Conservation (phyloP, 768 basidiomycete species). For the Boletus fagicola region DNA sequence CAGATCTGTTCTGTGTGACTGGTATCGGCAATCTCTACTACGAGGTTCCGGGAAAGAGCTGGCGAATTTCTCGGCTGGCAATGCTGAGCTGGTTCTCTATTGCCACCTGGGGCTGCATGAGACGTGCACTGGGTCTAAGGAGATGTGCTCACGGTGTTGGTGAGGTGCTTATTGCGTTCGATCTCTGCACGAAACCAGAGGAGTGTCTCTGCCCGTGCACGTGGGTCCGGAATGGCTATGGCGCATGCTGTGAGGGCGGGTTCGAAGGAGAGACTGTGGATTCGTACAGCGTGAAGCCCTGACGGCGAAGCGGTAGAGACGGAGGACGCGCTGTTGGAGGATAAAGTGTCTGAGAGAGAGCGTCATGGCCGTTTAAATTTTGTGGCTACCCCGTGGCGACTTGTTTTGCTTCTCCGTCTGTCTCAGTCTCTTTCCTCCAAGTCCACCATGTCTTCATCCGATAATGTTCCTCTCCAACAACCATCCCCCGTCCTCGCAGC, state of each 20-base stretch:
- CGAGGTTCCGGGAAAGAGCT: constrained; percentile 42
- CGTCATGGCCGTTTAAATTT: constrained; percentile 13
- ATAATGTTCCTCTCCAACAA: constrained; percentile 19
- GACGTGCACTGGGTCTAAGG: background rate
- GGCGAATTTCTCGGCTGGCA: constrained; percentile 58
- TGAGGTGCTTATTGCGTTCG: constrained; percentile 56
- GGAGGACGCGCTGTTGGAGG: constrained; percentile 57
- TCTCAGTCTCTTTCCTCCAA: constrained; percentile 8
- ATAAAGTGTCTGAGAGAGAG: constrained; percentile 72
- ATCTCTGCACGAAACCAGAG: constrained; percentile 73
- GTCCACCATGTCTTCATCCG: constrained; percentile 36
- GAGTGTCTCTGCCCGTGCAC: constrained; percentile 62
- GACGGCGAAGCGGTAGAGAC: constrained; percentile 65
- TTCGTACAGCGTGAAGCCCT: constrained; percentile 63
- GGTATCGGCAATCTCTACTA: background rate
- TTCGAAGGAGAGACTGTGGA: background rate
- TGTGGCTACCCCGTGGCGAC: constrained; percentile 12
- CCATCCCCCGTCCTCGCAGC: constrained; percentile 27
- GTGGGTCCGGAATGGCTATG: constrained; percentile 61
- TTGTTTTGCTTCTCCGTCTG: constrained; percentile 18
- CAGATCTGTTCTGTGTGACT: background rate
- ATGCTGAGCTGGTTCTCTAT: constrained; percentile 62
- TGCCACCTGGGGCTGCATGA: constrained; percentile 39
- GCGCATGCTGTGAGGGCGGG: constrained; percentile 5
- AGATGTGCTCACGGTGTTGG: constrained; percentile 48